Conservation (phyloP, 306 rosid genomes). For the Mucuna pruriens region DNA sequence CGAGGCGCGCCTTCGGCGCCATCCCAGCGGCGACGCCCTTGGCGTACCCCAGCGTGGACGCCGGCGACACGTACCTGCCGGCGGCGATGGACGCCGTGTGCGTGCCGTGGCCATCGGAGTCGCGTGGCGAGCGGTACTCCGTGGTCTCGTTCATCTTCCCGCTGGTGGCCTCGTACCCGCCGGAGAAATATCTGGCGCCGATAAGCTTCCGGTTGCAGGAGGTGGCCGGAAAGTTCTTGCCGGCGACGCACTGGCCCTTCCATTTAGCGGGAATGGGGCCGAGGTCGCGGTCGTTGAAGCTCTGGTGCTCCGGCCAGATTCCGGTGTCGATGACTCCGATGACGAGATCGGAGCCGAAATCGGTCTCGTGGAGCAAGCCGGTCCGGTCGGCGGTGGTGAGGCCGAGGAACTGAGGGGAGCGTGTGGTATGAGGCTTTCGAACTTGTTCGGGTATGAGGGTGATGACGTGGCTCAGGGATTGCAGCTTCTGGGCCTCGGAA, state of each 20-base stretch:
- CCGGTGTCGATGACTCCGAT: conserved; percentile 92
- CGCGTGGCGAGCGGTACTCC: conserved; percentile 76
- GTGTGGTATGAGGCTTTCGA: conserved; percentile 76
- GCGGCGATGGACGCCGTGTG: conserved; percentile 92
- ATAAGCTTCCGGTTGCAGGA: conserved; percentile 79
- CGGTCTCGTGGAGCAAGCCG: conserved; percentile 80
- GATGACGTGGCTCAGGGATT: conserved; percentile 52
- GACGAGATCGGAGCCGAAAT: conserved; percentile 91
- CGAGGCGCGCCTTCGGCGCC: conserved; percentile 91
- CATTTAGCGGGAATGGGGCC: conserved; percentile 77
- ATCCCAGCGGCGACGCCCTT: conserved; percentile 81
- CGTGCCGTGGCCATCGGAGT: conserved; percentile 91
- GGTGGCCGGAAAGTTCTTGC: conserved; percentile 53
- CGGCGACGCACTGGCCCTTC: conserved; percentile 74
- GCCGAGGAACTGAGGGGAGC: conserved; percentile 88
- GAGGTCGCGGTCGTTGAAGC: conserved; percentile 72
- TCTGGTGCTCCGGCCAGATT: conserved; percentile 81
- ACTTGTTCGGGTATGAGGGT: conserved; percentile 77
- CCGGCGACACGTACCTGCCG: conserved; percentile 79
- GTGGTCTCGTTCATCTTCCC: conserved; percentile 80
- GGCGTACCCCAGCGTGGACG: conserved; percentile 79
- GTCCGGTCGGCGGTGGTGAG: conserved; percentile 62
- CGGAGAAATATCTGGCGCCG: conserved; percentile 74
- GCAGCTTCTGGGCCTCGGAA: conserved; percentile 52
- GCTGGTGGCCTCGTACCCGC: conserved; percentile 74